Evolutionary conservation across 257 asterid species (phyloP).

Genomic region (Petrea volubilis): DNA sequence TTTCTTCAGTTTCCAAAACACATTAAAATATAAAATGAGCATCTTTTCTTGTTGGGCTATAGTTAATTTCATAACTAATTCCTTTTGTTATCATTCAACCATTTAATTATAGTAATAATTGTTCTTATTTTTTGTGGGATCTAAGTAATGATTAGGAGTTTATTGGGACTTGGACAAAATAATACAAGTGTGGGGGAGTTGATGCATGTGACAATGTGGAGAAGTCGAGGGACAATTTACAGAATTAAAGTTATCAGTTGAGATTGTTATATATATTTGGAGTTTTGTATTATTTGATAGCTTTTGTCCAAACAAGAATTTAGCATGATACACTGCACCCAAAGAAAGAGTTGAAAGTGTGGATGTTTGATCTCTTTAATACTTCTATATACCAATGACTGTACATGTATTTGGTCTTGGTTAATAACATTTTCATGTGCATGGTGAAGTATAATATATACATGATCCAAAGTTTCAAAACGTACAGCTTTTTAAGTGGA

Average conservation of each 20-base stretch:
- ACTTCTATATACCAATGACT: conserved; percentile 23
- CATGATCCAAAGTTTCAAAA: conserved; percentile 17
- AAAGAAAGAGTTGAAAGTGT: conserved; percentile 24
- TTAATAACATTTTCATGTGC: neutral
- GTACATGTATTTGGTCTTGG: conserved; percentile 35
- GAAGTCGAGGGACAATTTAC: conserved; percentile 46
- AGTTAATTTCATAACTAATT: conserved; percentile 25
- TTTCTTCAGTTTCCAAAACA: conserved; percentile 30
- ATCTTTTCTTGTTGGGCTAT: conserved; percentile 62
- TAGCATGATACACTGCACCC: conserved; percentile 46
- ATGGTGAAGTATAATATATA: conserved; percentile 13
- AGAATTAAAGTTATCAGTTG: conserved; percentile 22
- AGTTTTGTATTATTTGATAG: conserved; percentile 21
- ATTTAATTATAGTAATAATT: conserved; percentile 25
- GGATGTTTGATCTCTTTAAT: conserved; percentile 11
- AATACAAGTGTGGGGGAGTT: conserved; percentile 34
- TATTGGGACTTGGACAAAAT: conserved; percentile 40
- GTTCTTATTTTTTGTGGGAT: conserved; percentile 49
- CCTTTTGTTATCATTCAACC: conserved; percentile 17
- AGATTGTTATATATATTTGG: conserved; percentile 2
- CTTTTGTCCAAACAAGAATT: conserved; percentile 12
- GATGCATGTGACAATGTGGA: conserved; percentile 78
- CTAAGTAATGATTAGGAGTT: conserved; percentile 63
- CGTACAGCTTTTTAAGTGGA: conserved; percentile 28
- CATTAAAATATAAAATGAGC: conserved; percentile 29